Evolutionary conservation across 2,329 filamentous ascomycete species (phyloP), one percentile per base, ranked within the genome.

Genomic region (Magnaporthiopsis poae): DNA sequence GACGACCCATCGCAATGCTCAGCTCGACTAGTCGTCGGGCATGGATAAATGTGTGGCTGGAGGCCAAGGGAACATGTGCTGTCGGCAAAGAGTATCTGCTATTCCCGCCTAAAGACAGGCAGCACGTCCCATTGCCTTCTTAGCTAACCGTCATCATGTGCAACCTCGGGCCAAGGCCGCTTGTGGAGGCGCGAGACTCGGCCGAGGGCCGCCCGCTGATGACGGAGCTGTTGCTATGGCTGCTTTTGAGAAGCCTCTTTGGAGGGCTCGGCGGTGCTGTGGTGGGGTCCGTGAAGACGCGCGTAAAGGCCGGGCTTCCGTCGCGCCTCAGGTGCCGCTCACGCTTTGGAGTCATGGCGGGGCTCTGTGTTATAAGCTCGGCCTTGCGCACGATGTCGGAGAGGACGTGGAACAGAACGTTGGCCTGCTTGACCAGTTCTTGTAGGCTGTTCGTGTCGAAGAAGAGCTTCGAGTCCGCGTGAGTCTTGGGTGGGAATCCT

Each of bases 361-460:
- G 85, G 71, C 83, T 88, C 68, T 82, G 80, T 0, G 83, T 83
- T 64, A 85, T 79, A 35, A 85, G 80, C 71, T 89, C 86, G 59
- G 81, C 84, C 65, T 80, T 81, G 63, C 86, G 84, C 62, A 89
- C 79, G 5, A 85, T 74, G 66, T 88, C 86, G 0, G 86, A 86
- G 29, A 89, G 76, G 4, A 79, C 78, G 69, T 88, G 85, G 35
- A 84, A 82, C 46, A 89, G 75, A 66, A 84, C 83, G 35, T 84
- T 81, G 1, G 87, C 87, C 67, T 86, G 81, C 73, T 85, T 86
- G 56, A 89, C 87, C 65, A 89, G 77, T 71, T 86, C 84, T 71
- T 85, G 86, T n/a, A 89, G 79, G 74, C 85, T 89, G 69, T 88
- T 88, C 5, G 87, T 89, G 72, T 88, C 87, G 69, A 89, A 89